phyloP scores from a whole-genome alignment of 768 basidiomycete species.

The Trametes punicea region DNA sequence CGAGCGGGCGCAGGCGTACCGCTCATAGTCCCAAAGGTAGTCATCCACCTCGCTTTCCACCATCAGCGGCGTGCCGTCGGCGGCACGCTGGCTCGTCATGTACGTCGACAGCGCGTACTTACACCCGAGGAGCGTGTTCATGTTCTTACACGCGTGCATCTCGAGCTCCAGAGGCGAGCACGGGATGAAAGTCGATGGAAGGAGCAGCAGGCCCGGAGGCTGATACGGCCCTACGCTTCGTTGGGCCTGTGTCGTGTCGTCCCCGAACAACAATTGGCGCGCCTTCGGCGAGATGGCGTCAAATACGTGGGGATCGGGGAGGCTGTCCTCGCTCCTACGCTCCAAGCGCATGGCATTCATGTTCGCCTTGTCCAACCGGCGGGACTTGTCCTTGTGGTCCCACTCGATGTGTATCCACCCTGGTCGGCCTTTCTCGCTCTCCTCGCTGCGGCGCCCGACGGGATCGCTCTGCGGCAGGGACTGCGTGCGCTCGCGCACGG shows the following conservation, averaged over 20 bases:
- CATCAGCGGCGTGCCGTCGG: conserved; percentile 20
- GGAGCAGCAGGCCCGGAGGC: conserved; percentile 58
- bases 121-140: conserved; percentile 63
- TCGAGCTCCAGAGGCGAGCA: conserved; percentile 59
- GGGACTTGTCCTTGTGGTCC: conserved; percentile 33
- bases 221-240: conserved; percentile 34
- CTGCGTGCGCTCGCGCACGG: conserved; percentile 29
- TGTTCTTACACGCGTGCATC: conserved; percentile 70
- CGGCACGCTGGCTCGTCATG: conserved; percentile 34
- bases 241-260: not conserved
- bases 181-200: conserved; percentile 59
- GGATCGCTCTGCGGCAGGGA: conserved; percentile 5
- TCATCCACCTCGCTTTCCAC: conserved; percentile 34
- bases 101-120: conserved; percentile 54
- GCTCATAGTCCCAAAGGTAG: conserved; percentile 54
- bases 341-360: conserved; percentile 25
- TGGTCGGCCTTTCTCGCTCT: conserved; percentile 32
- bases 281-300: conserved; percentile 18
- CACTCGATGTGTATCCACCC: conserved; percentile 30
- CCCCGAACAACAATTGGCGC: conserved; percentile 19
- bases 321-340: conserved; percentile 20
- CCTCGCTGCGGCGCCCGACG: conserved; percentile 17
- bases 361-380: conserved; percentile 23
- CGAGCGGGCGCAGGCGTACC: conserved; percentile 32
- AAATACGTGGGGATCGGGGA: not conserved